These are phyloP conservation scores for Scheffersomyces insectosa DNA, from an alignment of 1,139 yeast genomes.

Conservation along the genomic window DNA sequence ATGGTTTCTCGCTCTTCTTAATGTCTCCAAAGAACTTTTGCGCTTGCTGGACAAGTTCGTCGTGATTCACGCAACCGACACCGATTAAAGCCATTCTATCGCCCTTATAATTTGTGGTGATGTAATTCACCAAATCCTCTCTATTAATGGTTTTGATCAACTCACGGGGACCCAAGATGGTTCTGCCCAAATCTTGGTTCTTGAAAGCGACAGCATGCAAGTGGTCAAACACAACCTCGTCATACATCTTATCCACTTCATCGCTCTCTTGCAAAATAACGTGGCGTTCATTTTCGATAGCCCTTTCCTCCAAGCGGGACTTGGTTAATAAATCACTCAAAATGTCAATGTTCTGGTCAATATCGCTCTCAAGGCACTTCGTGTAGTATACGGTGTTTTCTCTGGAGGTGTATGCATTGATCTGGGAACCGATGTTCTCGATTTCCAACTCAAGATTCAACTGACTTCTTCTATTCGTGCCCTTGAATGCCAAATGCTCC, in stretches of 20 bases:
- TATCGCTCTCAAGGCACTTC: slow-evolving; percentile 76
- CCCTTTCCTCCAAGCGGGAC: slow-evolving; percentile 76
- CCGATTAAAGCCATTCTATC: slow-evolving; percentile 98
- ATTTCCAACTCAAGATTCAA: slow-evolving; percentile 85
- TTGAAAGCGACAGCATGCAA: slow-evolving; percentile 89
- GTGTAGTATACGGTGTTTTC: slow-evolving; percentile 98
- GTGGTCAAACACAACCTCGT: slow-evolving; percentile 97
- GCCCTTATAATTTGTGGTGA: slow-evolving; percentile 85
- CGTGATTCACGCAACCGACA: slow-evolving; percentile 91
- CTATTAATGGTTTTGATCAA: slow-evolving; percentile 80
- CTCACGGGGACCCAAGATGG: slow-evolving; percentile 94
- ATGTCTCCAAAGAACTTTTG: slow-evolving; percentile 75
- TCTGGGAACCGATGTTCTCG: slow-evolving; percentile 94
- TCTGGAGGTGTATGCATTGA: slow-evolving; percentile 95
- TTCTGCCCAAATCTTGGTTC: slow-evolving; percentile 92
- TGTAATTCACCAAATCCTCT: slow-evolving; percentile 75
- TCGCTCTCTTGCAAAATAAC: slow-evolving; percentile 96
- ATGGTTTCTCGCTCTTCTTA: slow-evolving; percentile 61
- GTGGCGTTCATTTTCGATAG: slow-evolving; percentile 93
- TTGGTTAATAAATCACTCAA: slow-evolving; percentile 86
- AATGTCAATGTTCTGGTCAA: slow-evolving; percentile 84
- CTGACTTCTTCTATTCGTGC: slow-evolving; percentile 83
- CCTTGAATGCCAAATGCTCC: slow-evolving; percentile 96
- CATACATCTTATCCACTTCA: slow-evolving; percentile 97
- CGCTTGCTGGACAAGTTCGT: slow-evolving; percentile 75